Evolutionary conservation across 1,139 yeast genomes (phyloP).

Genomic region (Nematodospora anomalae): DNA sequence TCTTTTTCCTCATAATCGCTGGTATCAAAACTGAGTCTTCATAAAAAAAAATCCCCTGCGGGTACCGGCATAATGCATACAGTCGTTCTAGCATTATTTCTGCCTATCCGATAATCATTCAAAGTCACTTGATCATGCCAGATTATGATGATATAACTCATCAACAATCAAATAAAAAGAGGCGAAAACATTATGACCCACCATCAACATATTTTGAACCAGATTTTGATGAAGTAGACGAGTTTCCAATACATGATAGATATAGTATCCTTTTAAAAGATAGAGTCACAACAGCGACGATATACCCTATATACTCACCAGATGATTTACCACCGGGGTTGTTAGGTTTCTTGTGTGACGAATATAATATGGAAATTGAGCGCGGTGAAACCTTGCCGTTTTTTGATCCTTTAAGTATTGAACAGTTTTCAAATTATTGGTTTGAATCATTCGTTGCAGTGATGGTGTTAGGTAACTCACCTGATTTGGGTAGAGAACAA

Average conservation of each 20-base stretch:
- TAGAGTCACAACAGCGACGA: conserved; percentile 88
- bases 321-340: conserved; percentile 73
- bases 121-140: conserved; percentile 29
- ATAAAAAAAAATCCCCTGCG: no score
- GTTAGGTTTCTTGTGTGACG: conserved; percentile 80
- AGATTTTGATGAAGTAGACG: background rate
- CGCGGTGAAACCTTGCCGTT: conserved; percentile 87
- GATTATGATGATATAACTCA: conserved; percentile 39
- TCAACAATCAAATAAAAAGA: conserved; percentile 31
- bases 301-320: conserved; percentile 75
- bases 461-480: conserved; percentile 79
- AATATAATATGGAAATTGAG: conserved; percentile 88
- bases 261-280: conserved; percentile 78
- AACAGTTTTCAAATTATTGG: conserved; percentile 81
- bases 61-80: no score
- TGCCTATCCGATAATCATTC: no score
- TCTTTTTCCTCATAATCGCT: no score
- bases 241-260: conserved; percentile 2
- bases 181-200: conserved; percentile 19
- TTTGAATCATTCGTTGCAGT: conserved; percentile 77
- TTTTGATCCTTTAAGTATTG: conserved; percentile 71
- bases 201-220: background rate
- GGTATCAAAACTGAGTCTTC: no score
- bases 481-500: conserved; percentile 46
- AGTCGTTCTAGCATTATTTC: no score